phyloP scores from a whole-genome alignment of 768 basidiomycete species.

The Termitomyces sp. region DNA sequence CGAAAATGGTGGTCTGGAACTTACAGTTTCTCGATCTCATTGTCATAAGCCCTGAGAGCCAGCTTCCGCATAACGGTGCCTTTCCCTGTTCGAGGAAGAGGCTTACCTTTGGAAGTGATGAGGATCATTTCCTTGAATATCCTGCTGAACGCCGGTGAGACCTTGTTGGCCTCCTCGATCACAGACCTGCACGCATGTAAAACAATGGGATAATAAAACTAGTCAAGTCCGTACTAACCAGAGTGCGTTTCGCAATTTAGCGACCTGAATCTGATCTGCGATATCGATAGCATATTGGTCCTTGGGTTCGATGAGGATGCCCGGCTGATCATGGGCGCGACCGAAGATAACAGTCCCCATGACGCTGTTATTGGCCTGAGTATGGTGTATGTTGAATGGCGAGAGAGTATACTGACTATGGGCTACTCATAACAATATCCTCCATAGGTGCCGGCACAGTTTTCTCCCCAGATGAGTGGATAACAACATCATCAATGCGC shows the following conservation, averaged over 20 bases:
- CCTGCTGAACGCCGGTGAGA: constrained; percentile 34
- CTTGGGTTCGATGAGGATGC: constrained; percentile 21
- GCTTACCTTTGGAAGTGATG: constrained; percentile 32
- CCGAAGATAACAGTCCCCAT: constrained; percentile 34
- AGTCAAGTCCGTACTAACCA: constrained; percentile 17
- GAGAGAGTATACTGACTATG: constrained; percentile 10
- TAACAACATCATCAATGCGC: constrained; percentile 34
- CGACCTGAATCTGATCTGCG: constrained; percentile 11
- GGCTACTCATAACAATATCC: constrained; percentile 15
- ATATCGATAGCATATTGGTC: constrained; percentile 18
- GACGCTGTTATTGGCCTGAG: constrained; percentile 1
- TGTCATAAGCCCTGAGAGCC: constrained; percentile 30
- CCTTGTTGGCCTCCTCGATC: constrained; percentile 37
- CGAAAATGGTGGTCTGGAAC: neutral
- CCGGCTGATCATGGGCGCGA: constrained; percentile 22
- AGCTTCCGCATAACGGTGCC: constrained; percentile 39
- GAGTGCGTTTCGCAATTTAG: constrained; percentile 26
- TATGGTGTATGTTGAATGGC: neutral
- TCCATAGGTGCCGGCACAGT: constrained; percentile 32
- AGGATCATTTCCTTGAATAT: constrained; percentile 51
- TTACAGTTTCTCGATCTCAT: constrained; percentile 36
- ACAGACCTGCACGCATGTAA: constrained; percentile 20
- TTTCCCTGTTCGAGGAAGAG: constrained; percentile 40
- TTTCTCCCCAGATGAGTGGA: constrained; percentile 31
- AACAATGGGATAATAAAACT: neutral